phyloP scores from a whole-genome alignment of 73 alveolate genomes.

The Halteria grandinella region DNA sequence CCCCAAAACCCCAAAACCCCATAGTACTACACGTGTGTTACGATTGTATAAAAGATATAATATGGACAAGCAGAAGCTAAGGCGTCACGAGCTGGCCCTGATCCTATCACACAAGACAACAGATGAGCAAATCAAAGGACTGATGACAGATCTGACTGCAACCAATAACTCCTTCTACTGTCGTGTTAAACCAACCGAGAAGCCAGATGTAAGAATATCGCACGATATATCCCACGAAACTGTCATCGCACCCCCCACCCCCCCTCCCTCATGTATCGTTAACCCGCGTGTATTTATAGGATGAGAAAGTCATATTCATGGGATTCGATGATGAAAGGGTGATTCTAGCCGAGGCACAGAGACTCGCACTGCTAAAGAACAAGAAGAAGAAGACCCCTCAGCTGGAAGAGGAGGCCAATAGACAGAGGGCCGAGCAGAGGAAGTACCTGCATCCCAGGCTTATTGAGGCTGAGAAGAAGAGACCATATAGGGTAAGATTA shows the following conservation, averaged over 20 bases:
- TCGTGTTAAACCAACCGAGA: not conserved
- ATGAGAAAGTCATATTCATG: not conserved
- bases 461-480: conserved; percentile 54
- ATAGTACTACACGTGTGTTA: not conserved
- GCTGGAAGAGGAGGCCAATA: not conserved
- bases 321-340: conserved; percentile 31
- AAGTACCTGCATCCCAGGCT: conserved; percentile 48
- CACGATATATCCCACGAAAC: not conserved
- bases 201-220: not conserved
- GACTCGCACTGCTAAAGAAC: conserved; percentile 37
- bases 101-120: not conserved
- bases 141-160: conserved; percentile 26
- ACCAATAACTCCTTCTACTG: not conserved
- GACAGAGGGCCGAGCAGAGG: conserved; percentile 3
- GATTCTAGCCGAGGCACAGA: conserved; percentile 58
- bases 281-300: too few relatives aligned
- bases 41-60: not conserved
- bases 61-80: not conserved
- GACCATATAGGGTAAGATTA: conserved; percentile 21
- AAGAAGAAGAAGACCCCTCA: conserved; percentile 44
- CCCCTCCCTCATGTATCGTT: too few relatives aligned
- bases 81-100: conserved; percentile 63
- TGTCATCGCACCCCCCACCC: too few relatives aligned
- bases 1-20: conserved; percentile 1
- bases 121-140: conserved; percentile 28